Evolutionary conservation across 371 early-diverging fungal genomes (phyloP), one percentile per base, ranked within the genome.

Genomic region (Mucor racemosus): DNA sequence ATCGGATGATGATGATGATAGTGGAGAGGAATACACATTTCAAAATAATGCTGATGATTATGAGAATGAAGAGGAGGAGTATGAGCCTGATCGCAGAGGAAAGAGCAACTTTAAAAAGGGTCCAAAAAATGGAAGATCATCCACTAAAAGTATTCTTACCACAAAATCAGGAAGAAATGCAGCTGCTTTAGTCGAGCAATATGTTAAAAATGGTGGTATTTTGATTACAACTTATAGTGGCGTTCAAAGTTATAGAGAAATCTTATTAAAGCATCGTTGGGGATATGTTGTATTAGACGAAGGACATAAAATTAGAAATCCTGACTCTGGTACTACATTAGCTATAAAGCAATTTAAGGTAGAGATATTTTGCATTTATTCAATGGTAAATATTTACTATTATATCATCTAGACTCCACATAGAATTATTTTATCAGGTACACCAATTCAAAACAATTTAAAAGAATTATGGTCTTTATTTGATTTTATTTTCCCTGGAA

Each of bases 401-500:
- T 33, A 26, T 26, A 26, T n/a, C n/a, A 21, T 56, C 6, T 76
- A 92, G 81, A 96, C 96, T 13, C 88, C 92, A 0, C 92, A 97
- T 70, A 84, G 97, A 35, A 90, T 97, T 58, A 91, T 98, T 31
- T 83, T 99, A 1, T 94, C 96, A 3, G 99, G 99, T 17, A 99
- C 99, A 17, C 99, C 99, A 0, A 97, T 99, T 46, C 99, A 99
- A 74, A 99, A 99, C 76, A 97, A 94, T 68, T 79, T 99, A 42
- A 92, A 88, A 54, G 99, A 99, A 71, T 86, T 99, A 9, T 99
- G 99, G 99, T 94, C 95, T 2, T 77, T 99, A 36, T 95, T 95
- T 71, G 98, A 99, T 79, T 99, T 97, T 78, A 89, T 97, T 0
- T 94, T 88, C 68, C 99, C 99, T 2, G 98, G 97, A 5, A 85